These are phyloP conservation scores for Rugosomyces carneus DNA, from an alignment of 1,284 basidiomycete species.

Conservation along the genomic window DNA sequence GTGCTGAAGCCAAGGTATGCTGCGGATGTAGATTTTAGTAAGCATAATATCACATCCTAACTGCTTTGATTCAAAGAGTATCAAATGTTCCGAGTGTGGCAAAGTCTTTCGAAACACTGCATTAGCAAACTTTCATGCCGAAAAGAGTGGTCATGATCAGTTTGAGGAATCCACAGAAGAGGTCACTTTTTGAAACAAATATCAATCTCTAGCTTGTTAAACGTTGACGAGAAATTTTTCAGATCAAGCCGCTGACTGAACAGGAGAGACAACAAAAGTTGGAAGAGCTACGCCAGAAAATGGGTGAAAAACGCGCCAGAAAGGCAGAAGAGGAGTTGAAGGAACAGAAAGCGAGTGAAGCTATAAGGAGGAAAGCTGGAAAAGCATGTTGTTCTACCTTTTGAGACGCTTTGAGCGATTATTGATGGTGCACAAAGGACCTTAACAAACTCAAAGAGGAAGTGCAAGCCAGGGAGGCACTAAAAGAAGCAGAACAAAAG, in stretches of 20 bases:
- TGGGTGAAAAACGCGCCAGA: conserved; percentile 66
- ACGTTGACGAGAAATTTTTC: background rate
- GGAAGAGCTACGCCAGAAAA: conserved; percentile 71
- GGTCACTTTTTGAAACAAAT: conserved; percentile 32
- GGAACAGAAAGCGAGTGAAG: conserved; percentile 74
- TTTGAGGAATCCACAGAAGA: conserved; percentile 96
- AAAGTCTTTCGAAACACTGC: conserved; percentile 88
- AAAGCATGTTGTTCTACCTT: conserved; percentile 45
- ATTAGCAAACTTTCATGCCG: conserved; percentile 90
- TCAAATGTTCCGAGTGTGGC: conserved; percentile 76
- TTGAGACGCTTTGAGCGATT: background rate
- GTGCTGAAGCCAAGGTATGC: conserved; percentile 57
- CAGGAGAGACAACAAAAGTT: conserved; percentile 88
- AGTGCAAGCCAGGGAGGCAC: conserved; percentile 68
- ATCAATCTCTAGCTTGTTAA: background rate
- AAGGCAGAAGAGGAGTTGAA: conserved; percentile 69
- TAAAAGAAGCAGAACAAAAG: conserved; percentile 76
- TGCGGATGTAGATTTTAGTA: background rate
- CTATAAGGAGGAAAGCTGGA: conserved; percentile 76
- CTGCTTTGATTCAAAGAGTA: conserved; percentile 38
- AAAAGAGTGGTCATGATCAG: conserved; percentile 90
- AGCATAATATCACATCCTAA: too few relatives aligned
- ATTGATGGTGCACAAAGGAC: conserved; percentile 43
- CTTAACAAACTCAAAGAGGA: conserved; percentile 71
- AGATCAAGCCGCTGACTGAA: conserved; percentile 91